A percentile compares a stretch with the other conserved stretches of the same genome.
These are phyloP conservation scores for Ogataea wickerhamii DNA, from an alignment of 805 yeast species.

Conservation along the genomic window DNA sequence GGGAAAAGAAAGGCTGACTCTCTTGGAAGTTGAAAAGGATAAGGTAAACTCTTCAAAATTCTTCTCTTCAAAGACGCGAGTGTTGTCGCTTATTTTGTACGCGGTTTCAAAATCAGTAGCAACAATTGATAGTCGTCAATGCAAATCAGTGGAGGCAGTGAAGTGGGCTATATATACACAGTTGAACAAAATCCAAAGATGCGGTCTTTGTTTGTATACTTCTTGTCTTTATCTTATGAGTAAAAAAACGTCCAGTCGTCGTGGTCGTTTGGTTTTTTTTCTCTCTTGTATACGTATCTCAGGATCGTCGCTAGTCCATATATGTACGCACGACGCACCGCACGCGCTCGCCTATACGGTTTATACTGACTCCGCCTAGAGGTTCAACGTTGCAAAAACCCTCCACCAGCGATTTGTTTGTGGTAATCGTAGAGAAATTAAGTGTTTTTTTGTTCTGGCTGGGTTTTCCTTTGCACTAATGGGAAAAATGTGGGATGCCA, in stretches of 20 bases:
- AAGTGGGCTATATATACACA: too few species aligned
- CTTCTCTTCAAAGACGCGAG: not conserved
- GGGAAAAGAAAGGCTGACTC: too few species aligned
- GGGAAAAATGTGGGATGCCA: constrained; percentile 15
- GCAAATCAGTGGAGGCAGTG: not conserved
- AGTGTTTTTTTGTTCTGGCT: constrained; percentile 13
- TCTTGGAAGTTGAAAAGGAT: not conserved
- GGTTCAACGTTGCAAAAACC: not conserved
- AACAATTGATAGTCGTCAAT: too few species aligned
- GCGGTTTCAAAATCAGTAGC: too few species aligned
- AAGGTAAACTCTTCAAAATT: not conserved
- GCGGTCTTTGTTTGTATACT: too few species aligned
- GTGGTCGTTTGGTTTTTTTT: constrained; percentile 1
- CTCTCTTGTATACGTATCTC: not conserved
- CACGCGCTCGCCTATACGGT: not conserved
- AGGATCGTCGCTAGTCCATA: not conserved
- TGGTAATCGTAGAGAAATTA: constrained; percentile 4
- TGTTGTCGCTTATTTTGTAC: not conserved
- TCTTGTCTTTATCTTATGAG: too few species aligned
- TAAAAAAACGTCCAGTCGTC: constrained; percentile 2
- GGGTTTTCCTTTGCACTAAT: constrained; percentile 19
- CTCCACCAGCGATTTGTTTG: not conserved
- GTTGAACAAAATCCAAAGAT: too few species aligned
- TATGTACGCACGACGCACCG: not conserved
- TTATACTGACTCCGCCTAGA: not conserved